Conservation (phyloP, 208 protist genomes). For the Lotmaria passim region DNA sequence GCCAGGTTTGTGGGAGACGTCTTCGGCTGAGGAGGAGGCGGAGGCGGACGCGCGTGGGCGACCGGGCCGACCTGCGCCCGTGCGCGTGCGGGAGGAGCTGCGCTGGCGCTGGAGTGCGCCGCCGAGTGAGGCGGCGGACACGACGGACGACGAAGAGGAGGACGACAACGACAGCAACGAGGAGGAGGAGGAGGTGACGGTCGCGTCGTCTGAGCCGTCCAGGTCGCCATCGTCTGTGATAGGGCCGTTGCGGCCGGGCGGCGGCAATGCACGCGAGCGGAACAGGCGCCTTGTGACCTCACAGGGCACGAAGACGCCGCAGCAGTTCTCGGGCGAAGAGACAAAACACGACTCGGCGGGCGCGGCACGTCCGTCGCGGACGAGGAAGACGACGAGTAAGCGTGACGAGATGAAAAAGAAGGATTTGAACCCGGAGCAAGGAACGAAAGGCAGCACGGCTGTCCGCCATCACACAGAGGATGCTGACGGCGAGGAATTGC, state of each 20-base stretch:
- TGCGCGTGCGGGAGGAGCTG: slow-evolving; percentile 26
- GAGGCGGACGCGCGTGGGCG: slow-evolving; percentile 37
- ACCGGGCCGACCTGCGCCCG: slow-evolving; percentile 17
- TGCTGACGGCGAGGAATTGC: neutral
- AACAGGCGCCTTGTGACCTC: too few species aligned
- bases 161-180: slow-evolving; percentile 1
- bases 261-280: too few species aligned
- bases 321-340: too few species aligned
- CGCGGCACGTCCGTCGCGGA: too few species aligned
- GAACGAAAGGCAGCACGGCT: neutral
- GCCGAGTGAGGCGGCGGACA: slow-evolving; percentile 29
- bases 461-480: too few species aligned
- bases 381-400: too few species aligned
- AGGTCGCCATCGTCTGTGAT: neutral
- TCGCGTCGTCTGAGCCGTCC: neutral
- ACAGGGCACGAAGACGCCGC: too few species aligned
- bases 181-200: neutral
- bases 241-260: too few species aligned
- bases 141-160: slow-evolving; percentile 15
- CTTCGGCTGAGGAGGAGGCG: slow-evolving; percentile 47
- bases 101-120: slow-evolving; percentile 62
- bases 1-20: slow-evolving; percentile 56
- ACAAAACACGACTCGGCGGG: too few species aligned
- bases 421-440: neutral
- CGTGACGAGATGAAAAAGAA: slow-evolving; percentile 23